Conservation (phyloP, 2,329 filamentous ascomycete species). For the Colletotrichum zoysiae region DNA sequence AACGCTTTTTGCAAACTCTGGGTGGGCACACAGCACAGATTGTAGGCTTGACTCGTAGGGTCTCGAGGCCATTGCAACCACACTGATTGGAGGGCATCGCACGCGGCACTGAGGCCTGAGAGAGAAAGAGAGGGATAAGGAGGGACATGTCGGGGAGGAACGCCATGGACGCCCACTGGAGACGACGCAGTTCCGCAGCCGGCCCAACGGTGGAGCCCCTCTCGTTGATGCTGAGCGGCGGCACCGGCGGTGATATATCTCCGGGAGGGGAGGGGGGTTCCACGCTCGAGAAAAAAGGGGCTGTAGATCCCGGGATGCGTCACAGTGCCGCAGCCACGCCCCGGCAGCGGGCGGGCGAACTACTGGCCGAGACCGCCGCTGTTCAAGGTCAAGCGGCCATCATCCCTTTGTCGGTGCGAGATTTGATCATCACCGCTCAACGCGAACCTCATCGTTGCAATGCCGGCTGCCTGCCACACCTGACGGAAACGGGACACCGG, state of each 20-base stretch:
- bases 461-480: neutral
- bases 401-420: neutral
- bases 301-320: slow-evolving; percentile 15
- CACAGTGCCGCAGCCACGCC: slow-evolving; percentile 27
- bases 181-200: slow-evolving; percentile 12
- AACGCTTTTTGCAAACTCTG: slow-evolving; percentile 14
- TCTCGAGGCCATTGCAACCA: slow-evolving; percentile 2
- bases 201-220: slow-evolving; percentile 25
- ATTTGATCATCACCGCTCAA: neutral
- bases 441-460: slow-evolving; percentile 15
- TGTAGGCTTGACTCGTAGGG: slow-evolving; percentile 21
- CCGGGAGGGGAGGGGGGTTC: neutral
- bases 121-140: slow-evolving; percentile 10
- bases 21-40: slow-evolving; percentile 29
- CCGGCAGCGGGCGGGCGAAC: neutral
- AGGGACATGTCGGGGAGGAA: slow-evolving; percentile 4
- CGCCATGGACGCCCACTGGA: neutral
- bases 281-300: slow-evolving; percentile 1
- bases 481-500: slow-evolving; percentile 2
- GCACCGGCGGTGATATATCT: neutral
- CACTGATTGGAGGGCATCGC: slow-evolving; percentile 28
- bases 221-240: slow-evolving; percentile 20
- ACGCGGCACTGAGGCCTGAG: slow-evolving; percentile 11
- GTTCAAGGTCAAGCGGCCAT: neutral
- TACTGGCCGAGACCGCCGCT: slow-evolving; percentile 24